Evolutionary conservation across 2,329 filamentous ascomycete species (phyloP), one percentile per base, ranked within the genome.

Genomic region (Hypoxylon sp.): DNA sequence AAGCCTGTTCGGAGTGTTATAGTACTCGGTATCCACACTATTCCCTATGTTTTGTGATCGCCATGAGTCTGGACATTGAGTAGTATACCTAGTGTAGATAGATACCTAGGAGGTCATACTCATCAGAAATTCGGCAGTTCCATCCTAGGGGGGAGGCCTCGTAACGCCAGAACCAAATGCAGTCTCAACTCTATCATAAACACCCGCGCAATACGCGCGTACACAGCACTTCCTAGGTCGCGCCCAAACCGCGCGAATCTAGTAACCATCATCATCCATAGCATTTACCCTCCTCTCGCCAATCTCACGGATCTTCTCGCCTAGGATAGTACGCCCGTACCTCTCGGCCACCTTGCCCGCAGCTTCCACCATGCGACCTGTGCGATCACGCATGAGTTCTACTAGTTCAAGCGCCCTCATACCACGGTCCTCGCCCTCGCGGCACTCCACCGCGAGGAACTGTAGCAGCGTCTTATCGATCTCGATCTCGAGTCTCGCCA

Each of bases 401-500:
- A 97, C 96, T 74, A 98, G 87, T 80, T 99, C 96, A 34, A 99
- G 82, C 0, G 95, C 95, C 71, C 95, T 93, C 93, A 97, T 97
- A 5, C 94, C 95, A 29, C 91, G 86, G 68, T 98, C 94, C 78
- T 99, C 96, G 46, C 94, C 93, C 71, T 96, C 93, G 64, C 94
- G 89, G 77, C 96, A 99, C 82, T 98, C 96, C 5, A 91, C 83
- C 2, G 93, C 94, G 75, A 99, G 83, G 77, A 98, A 86, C 81
- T 97, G 94, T 69, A 99, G 82, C 53, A 99, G 83, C 45, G 91
- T 89, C 82, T 97, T 97, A 82, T 99, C 94, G 37, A 97, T 88
- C 46, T 96, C 93, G 46, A 96, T 82, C 78, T 97, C 92, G 59
- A 93, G 85, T 39, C 88, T 85, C 12, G 88, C 85, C 12, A 97